Evolutionary conservation across 306 rosid genomes (phyloP), one percentile per base, ranked within the genome.

Genomic region (Vigna nakashimae): DNA sequence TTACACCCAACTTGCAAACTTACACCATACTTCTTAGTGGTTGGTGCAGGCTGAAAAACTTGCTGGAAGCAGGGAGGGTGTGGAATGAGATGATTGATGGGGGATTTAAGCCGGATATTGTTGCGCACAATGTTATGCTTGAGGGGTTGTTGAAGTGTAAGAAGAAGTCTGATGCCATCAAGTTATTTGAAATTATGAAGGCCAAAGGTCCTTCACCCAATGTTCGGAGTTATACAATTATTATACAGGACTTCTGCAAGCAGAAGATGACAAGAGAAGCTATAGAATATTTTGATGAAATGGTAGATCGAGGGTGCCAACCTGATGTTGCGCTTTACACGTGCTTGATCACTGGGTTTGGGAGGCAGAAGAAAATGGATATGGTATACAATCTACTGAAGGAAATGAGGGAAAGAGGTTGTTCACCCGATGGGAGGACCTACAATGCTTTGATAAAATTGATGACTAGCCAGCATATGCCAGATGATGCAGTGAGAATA

Each of bases 31-130:
- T 94, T 79, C 92, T 95, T 42, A 87, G 86, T 76, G 93, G 97
- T 40, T 93, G 97, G 98, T 92, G 97, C 80, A 76, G 80, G 81
- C 73, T 86, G 2, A 88, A 53, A 87, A 95, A 90, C 76, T 83
- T 95, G 82, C 73, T 92, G 90, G 98, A 95, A 84, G 97, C 93
- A 28, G 92, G 95, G 87, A 89, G 80, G 86, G 86, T 92, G 76
- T 95, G 99, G 99, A 95, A 95, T 82, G 90, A 83, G 89, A 95
- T 92, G 91, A 75, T 90, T 78, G 99, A 95, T 76, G 65, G 80
- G 78, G 94, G 96, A 7, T 91, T 89, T 65, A 80, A 73, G 81
- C 98, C 96, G 28, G 99, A 95, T 88, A 59, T 87, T 70, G 91
- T 95, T 85, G 89, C 88, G 1, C 91, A 95, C 71, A 95, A 92